Evolutionary conservation across 1,139 yeast genomes (phyloP).

Genomic region (Geotrichum phurueaensis): DNA sequence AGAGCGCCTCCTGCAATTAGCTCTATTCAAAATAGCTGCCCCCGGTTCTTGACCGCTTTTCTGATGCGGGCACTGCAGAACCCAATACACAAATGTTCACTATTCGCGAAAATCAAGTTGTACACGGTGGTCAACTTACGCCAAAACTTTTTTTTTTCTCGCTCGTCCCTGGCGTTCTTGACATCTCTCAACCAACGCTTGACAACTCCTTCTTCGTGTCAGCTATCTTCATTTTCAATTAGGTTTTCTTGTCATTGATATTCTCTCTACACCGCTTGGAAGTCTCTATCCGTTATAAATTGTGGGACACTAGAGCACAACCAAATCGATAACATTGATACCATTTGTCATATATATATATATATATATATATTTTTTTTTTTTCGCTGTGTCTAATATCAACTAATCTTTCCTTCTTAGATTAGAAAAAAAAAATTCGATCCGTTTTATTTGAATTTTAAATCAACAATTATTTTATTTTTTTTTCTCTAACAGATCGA

Average conservation of each 20-base stretch:
- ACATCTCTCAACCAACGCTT: background rate
- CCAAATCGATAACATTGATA: background rate
- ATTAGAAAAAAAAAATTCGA: background rate
- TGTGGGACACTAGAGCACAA: background rate
- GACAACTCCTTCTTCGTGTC: background rate
- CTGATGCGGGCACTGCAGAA: background rate
- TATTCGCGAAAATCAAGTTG: background rate
- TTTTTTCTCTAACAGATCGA: background rate
- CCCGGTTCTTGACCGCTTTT: background rate
- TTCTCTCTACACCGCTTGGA: background rate
- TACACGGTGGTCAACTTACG: background rate
- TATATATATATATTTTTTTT: too few species aligned
- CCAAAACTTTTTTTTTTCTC: background rate
- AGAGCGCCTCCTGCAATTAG: too few species aligned
- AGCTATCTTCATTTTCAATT: background rate
- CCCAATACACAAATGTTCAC: background rate
- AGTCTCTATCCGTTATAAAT: background rate
- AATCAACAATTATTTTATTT: background rate
- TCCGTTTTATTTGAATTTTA: background rate
- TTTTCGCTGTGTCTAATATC: background rate
- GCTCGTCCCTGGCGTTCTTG: background rate
- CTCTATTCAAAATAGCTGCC: background rate
- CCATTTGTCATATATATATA: too few species aligned
- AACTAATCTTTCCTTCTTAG: background rate
- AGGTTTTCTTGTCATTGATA: background rate